phyloP scores from a whole-genome alignment of 2,329 filamentous ascomycete genomes.

The Kalmusia sp. region DNA sequence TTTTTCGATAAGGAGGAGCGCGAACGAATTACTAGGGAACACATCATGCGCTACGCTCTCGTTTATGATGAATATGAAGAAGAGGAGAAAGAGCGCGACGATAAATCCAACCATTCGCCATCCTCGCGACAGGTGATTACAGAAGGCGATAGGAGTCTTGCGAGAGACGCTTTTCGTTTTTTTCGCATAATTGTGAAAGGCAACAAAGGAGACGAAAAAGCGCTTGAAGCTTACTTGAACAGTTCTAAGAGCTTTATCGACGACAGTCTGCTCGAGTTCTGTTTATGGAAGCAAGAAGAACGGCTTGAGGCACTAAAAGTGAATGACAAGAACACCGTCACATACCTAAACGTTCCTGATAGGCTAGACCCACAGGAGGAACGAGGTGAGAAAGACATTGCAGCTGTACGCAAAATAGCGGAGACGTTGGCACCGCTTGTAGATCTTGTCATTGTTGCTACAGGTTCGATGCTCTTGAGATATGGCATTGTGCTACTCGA shows the following conservation, averaged over 20 bases:
- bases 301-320: background rate
- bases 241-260: background rate
- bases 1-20: conserved; percentile 10
- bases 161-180: background rate
- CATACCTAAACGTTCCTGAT: background rate
- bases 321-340: background rate
- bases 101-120: too few relatives aligned
- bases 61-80: too few relatives aligned
- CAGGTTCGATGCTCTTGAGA: background rate
- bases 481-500: background rate
- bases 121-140: too few relatives aligned
- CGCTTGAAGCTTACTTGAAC: background rate
- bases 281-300: background rate
- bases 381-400: background rate
- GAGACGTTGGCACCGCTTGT: background rate
- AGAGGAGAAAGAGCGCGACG: too few relatives aligned
- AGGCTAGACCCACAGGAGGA: background rate
- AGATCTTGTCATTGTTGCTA: background rate
- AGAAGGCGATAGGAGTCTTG: too few relatives aligned
- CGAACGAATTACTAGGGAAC: background rate
- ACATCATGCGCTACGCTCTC: too few relatives aligned
- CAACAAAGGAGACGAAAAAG: background rate
- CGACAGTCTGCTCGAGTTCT: background rate
- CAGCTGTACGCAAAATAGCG: background rate
- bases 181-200: too few relatives aligned